These are phyloP conservation scores for Fraxinus xanthoxyloides DNA, from an alignment of 305 asterid species.

Conservation along the genomic window DNA sequence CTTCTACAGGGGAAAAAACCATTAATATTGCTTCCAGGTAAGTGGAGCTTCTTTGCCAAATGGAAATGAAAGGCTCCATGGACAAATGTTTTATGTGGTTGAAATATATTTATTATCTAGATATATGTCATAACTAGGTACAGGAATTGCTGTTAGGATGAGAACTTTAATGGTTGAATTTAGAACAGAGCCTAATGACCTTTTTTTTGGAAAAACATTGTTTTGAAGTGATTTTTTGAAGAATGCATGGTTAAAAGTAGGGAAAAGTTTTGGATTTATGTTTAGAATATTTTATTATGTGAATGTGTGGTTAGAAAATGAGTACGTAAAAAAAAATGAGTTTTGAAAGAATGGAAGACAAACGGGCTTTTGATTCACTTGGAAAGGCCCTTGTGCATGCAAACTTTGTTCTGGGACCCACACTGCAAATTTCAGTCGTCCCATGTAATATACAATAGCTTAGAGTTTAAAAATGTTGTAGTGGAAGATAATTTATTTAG, in stretches of 20 bases:
- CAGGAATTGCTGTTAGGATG: background rate
- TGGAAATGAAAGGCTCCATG: slow-evolving; percentile 12
- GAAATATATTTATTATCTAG: slow-evolving; percentile 8
- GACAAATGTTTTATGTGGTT: slow-evolving; percentile 10
- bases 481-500: slow-evolving; percentile 7
- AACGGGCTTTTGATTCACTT: background rate
- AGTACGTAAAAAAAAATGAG: too few species aligned
- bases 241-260: too few species aligned
- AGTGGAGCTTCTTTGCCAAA: slow-evolving; percentile 26
- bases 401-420: background rate
- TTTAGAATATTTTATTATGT: too few species aligned
- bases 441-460: background rate
- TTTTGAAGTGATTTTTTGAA: too few species aligned
- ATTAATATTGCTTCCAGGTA: slow-evolving; percentile 80
- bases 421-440: background rate
- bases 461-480: slow-evolving; percentile 4
- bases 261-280: too few species aligned
- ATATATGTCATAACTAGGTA: background rate
- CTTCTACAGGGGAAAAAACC: slow-evolving; percentile 59
- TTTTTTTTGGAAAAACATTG: too few species aligned
- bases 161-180: background rate
- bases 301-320: too few species aligned
- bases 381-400: background rate
- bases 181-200: background rate
- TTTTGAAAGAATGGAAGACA: too few species aligned